Evolutionary conservation across 345 rosid genomes (phyloP).

Genomic region (Boechera divaricarpa): DNA sequence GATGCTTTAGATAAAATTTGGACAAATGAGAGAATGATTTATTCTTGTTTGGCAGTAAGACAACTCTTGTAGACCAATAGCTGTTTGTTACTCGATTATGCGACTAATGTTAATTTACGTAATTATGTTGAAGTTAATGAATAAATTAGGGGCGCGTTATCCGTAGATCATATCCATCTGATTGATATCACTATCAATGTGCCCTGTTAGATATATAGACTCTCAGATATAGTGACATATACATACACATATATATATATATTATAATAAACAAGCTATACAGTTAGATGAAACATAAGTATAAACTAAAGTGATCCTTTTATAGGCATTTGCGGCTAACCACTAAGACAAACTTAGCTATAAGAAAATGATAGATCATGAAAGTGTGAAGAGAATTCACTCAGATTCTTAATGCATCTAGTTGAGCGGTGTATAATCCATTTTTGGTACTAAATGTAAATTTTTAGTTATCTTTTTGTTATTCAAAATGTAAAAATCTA

Average conservation of each 20-base stretch:
- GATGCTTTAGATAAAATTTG: constrained; percentile 47
- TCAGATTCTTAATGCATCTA: background rate
- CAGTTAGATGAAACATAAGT: background rate
- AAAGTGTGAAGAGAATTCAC: constrained; percentile 2
- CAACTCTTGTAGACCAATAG: constrained; percentile 20
- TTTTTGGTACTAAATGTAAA: background rate
- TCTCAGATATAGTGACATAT: background rate
- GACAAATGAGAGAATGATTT: constrained; percentile 17
- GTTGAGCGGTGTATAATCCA: constrained; percentile 1
- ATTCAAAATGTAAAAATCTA: too few relatives aligned
- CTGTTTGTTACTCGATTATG: constrained; percentile 20
- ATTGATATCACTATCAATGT: constrained; percentile 12
- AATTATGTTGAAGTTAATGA: constrained; percentile 12
- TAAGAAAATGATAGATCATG: constrained; percentile 8
- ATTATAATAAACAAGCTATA: background rate
- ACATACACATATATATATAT: background rate
- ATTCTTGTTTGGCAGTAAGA: constrained; percentile 20
- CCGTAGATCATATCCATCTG: background rate
- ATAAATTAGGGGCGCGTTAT: background rate
- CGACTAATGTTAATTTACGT: constrained; percentile 12
- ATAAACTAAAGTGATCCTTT: constrained; percentile 6
- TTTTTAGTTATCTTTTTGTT: too few relatives aligned
- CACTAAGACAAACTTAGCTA: constrained; percentile 16
- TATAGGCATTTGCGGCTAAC: constrained; percentile 11
- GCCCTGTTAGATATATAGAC: background rate